phyloP scores from a whole-genome alignment of 2,329 filamentous ascomycete genomes.

The Arthrobotrys sphaeroides region DNA sequence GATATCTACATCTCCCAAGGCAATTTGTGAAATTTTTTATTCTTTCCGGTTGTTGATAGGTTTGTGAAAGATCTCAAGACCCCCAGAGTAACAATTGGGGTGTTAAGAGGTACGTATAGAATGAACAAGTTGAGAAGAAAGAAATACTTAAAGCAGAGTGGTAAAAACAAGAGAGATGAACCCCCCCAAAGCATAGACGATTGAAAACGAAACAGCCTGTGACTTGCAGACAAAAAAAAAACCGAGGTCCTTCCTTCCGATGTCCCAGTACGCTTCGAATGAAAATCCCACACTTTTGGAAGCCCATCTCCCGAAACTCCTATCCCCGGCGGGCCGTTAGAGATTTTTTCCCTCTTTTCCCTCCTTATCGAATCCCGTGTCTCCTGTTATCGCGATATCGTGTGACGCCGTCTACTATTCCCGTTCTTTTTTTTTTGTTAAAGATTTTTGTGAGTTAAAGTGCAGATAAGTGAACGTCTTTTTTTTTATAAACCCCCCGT shows the following conservation, averaged over 20 bases:
- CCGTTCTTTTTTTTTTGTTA: constrained; percentile 28
- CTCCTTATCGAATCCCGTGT: constrained; percentile 1
- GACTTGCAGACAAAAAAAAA: constrained; percentile 1
- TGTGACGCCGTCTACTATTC: constrained; percentile 18
- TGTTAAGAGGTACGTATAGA: too few relatives aligned
- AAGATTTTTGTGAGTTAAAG: constrained; percentile 24
- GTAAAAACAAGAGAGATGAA: not conserved
- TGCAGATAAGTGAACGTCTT: constrained; percentile 46
- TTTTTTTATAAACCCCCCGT: constrained; percentile 44
- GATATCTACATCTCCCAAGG: not conserved
- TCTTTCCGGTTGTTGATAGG: too few relatives aligned
- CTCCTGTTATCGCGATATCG: constrained; percentile 2
- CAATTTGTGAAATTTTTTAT: not conserved
- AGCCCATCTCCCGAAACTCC: constrained; percentile 4
- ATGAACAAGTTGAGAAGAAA: too few relatives aligned
- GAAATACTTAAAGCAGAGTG: too few relatives aligned
- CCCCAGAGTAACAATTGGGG: too few relatives aligned
- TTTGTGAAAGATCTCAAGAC: too few relatives aligned
- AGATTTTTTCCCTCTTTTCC: not conserved
- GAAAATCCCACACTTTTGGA: constrained; percentile 18
- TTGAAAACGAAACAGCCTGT: not conserved
- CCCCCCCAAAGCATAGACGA: too few relatives aligned
- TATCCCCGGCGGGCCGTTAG: not conserved
- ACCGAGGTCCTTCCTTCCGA: constrained; percentile 1
- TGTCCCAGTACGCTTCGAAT: constrained; percentile 21